Evolutionary conservation across 352 stramenopile species (phyloP).

Genomic region (Pythium periplocum): DNA sequence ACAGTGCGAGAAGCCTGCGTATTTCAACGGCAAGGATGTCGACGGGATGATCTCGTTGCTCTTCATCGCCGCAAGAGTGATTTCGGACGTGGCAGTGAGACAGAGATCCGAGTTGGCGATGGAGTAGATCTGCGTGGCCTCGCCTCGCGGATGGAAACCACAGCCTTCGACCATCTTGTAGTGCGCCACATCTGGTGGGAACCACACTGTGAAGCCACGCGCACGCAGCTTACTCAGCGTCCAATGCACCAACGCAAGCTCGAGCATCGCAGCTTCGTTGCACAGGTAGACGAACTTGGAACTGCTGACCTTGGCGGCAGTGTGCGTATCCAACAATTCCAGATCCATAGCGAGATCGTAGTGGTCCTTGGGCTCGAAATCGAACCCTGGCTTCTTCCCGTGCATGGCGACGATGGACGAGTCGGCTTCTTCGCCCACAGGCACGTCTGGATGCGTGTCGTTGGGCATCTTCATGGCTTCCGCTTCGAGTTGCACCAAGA

Average conservation of each 20-base stretch:
- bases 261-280: constrained; percentile 85
- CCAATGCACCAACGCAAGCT: constrained; percentile 81
- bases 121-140: constrained; percentile 86
- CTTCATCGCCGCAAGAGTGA: constrained; percentile 75
- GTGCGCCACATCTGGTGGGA: constrained; percentile 81
- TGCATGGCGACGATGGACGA: constrained; percentile 48
- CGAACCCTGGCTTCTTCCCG: constrained; percentile 49
- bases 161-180: constrained; percentile 80
- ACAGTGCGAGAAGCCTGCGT: constrained; percentile 82
- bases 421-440: constrained; percentile 49
- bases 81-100: constrained; percentile 81
- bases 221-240: constrained; percentile 61
- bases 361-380: constrained; percentile 63
- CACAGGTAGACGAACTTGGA: constrained; percentile 85
- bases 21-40: constrained; percentile 55
- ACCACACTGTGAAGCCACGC: constrained; percentile 67
- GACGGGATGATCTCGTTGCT: constrained; percentile 67
- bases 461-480: constrained; percentile 78
- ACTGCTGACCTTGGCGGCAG: constrained; percentile 56
- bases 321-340: constrained; percentile 71
- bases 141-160: constrained; percentile 81
- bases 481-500: constrained; percentile 47
- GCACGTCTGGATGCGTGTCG: constrained; percentile 66
- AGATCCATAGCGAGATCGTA: constrained; percentile 63
- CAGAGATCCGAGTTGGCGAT: constrained; percentile 81